Conservation (phyloP, 257 asterid genomes). For the Forsythia viridissima region DNA sequence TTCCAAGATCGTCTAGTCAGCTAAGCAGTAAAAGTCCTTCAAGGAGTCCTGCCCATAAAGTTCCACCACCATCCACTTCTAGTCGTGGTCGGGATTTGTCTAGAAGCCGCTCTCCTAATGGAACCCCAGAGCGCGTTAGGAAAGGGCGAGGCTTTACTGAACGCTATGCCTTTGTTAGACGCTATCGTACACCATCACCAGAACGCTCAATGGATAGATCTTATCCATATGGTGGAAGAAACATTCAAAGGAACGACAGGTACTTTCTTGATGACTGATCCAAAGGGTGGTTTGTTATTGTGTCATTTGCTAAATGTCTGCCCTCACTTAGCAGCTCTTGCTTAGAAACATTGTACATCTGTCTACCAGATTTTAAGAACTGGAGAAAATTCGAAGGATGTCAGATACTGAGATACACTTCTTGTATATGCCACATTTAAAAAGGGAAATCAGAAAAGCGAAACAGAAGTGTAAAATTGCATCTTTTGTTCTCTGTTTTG, state of each 20-base stretch:
- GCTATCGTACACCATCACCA: slow-evolving; percentile 97
- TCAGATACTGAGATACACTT: neutral
- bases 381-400: neutral
- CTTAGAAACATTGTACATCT: slow-evolving; percentile 1
- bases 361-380: neutral
- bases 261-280: slow-evolving; percentile 24
- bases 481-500: neutral
- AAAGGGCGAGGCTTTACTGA: slow-evolving; percentile 98
- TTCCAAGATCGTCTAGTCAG: slow-evolving; percentile 34
- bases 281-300: slow-evolving; percentile 2
- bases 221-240: slow-evolving; percentile 70
- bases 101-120: slow-evolving; percentile 73
- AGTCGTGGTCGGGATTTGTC: slow-evolving; percentile 48
- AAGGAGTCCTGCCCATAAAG: slow-evolving; percentile 40
- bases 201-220: slow-evolving; percentile 66
- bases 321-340: neutral
- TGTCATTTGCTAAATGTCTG: slow-evolving; percentile 4
- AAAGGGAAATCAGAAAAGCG: neutral
- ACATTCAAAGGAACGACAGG: slow-evolving; percentile 76
- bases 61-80: slow-evolving; percentile 41
- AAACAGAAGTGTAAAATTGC: neutral
- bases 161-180: slow-evolving; percentile 76
- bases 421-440: neutral
- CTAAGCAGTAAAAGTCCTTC: slow-evolving; percentile 38
- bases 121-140: slow-evolving; percentile 73